Conservation (phyloP, 768 basidiomycete genomes). For the Boletus speciosus region DNA sequence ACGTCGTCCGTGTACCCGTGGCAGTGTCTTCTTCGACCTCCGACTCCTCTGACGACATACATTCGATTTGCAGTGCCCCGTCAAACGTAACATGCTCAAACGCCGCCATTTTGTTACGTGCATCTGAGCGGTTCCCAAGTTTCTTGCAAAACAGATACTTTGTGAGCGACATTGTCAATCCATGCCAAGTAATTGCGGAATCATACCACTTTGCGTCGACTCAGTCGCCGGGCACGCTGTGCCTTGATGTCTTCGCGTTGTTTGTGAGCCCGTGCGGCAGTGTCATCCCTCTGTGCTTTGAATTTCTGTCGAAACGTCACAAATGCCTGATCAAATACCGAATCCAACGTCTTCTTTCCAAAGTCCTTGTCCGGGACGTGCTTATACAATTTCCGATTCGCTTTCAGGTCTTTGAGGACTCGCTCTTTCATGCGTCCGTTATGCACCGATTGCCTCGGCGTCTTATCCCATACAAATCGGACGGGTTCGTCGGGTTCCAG, state of each 20-base stretch:
- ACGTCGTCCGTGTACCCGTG: conserved; percentile 29
- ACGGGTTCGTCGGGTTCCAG: conserved; percentile 51
- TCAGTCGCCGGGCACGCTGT: conserved; percentile 54
- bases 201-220: conserved; percentile 63
- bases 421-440: conserved; percentile 70
- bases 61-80: conserved; percentile 66
- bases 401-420: conserved; percentile 56
- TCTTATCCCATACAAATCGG: conserved; percentile 80
- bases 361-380: conserved; percentile 68
- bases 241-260: conserved; percentile 61
- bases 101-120: conserved; percentile 47
- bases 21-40: conserved; percentile 43
- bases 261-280: conserved; percentile 41
- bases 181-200: no score
- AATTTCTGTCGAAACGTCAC: conserved; percentile 67
- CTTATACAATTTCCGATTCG: conserved; percentile 53
- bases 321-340: conserved; percentile 68
- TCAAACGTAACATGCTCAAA: conserved; percentile 68
- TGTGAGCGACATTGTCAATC: neutral
- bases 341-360: conserved; percentile 54
- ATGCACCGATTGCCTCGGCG: conserved; percentile 69
- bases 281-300: conserved; percentile 52
- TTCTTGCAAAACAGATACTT: conserved; percentile 44
- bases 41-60: conserved; percentile 82
- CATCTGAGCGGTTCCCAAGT: conserved; percentile 59